Evolutionary conservation across 768 basidiomycete genomes (phyloP).

Genomic region (Lyophyllum semitale): DNA sequence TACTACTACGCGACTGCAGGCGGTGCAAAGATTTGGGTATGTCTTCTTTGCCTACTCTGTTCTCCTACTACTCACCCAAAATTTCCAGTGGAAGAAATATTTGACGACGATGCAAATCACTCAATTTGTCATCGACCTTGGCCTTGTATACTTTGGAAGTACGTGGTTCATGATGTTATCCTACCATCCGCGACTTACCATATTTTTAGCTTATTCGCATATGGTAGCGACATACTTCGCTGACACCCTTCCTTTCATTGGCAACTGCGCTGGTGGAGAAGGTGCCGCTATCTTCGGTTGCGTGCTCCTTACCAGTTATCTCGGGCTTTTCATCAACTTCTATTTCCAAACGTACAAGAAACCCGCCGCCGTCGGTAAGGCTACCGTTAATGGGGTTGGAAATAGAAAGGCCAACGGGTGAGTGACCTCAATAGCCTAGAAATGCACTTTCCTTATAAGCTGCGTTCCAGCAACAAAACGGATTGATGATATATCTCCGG

Average conservation of each 20-base stretch:
- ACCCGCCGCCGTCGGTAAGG: conserved; percentile 37
- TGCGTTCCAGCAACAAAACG: conserved; percentile 29
- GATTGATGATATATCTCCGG: conserved; percentile 24
- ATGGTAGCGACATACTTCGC: conserved; percentile 68
- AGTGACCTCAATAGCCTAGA: conserved; percentile 10
- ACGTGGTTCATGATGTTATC: conserved; percentile 34
- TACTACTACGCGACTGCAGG: conserved; percentile 99
- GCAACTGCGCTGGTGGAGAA: conserved; percentile 89
- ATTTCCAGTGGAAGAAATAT: conserved; percentile 94
- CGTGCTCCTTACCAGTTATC: conserved; percentile 83
- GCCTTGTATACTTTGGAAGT: conserved; percentile 94
- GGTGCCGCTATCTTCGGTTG: conserved; percentile 89
- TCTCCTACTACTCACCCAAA: conserved; percentile 8
- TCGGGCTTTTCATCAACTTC: conserved; percentile 95
- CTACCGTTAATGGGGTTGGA: conserved; percentile 38
- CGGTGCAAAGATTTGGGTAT: conserved; percentile 94
- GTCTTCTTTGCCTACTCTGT: conserved; percentile 11
- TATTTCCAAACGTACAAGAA: conserved; percentile 86
- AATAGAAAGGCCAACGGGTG: conserved; percentile 50
- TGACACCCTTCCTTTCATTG: conserved; percentile 62
- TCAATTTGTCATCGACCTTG: conserved; percentile 93
- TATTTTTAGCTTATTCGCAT: conserved; percentile 71
- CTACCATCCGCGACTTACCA: neutral
- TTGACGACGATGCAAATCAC: conserved; percentile 94
- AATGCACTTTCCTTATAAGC: conserved; percentile 8